These are phyloP conservation scores for Phytophthora capsici DNA, from an alignment of 352 stramenopile genomes.

Conservation along the genomic window DNA sequence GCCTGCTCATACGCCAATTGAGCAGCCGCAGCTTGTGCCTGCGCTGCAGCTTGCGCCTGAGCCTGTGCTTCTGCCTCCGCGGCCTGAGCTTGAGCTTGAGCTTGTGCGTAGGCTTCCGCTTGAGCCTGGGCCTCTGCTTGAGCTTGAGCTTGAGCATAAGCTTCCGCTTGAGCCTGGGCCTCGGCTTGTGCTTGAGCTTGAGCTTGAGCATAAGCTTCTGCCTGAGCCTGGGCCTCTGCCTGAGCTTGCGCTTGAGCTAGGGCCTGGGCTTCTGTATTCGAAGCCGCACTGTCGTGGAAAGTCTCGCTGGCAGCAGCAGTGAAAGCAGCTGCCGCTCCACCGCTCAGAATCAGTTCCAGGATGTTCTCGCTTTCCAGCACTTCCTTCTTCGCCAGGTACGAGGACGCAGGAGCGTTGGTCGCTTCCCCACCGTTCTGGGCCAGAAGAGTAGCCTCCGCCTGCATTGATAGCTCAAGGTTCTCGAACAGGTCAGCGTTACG, in stretches of 20 bases:
- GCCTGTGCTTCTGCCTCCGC: constrained; percentile 37
- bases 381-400: constrained; percentile 80
- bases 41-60: constrained; percentile 28
- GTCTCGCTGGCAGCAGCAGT: constrained; percentile 11
- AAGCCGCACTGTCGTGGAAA: constrained; percentile 24
- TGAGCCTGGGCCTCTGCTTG: constrained; percentile 33
- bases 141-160: constrained; percentile 37
- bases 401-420: constrained; percentile 48
- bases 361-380: constrained; percentile 73
- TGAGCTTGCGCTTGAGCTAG: constrained; percentile 31
- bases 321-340: constrained; percentile 20
- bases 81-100: constrained; percentile 26
- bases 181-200: constrained; percentile 33
- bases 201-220: constrained; percentile 32
- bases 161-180: constrained; percentile 28
- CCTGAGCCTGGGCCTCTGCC: constrained; percentile 33
- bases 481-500: constrained; percentile 96
- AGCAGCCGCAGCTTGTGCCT: constrained; percentile 18
- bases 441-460: constrained; percentile 95
- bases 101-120: constrained; percentile 35
- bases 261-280: constrained; percentile 28
- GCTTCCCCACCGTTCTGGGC: constrained; percentile 73
- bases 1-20: constrained; percentile 32
- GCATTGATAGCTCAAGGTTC: constrained; percentile 93
- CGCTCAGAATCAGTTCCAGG: constrained; percentile 53